Evolutionary conservation across 495 filamentous ascomycete genomes (phyloP).

Genomic region (Xylaria palmicola): DNA sequence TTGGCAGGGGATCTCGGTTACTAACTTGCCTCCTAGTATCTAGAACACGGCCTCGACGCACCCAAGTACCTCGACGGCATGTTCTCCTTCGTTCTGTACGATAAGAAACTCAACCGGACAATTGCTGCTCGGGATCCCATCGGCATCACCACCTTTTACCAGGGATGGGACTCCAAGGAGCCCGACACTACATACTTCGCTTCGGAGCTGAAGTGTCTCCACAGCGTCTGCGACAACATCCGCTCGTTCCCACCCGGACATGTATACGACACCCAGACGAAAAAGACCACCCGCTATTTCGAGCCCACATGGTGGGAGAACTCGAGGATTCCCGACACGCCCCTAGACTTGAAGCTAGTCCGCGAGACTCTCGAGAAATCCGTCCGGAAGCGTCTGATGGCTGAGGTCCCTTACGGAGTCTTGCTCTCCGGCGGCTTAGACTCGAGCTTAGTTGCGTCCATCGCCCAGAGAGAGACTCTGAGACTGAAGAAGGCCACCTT

Average conservation of each 20-base stretch:
- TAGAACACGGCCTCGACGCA: constrained; percentile 87
- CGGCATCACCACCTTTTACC: constrained; percentile 95
- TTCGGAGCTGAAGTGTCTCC: constrained; percentile 91
- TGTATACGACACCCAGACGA: constrained; percentile 88
- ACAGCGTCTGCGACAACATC: constrained; percentile 94
- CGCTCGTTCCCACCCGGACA: constrained; percentile 92
- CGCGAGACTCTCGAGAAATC: constrained; percentile 82
- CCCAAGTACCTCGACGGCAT: constrained; percentile 96
- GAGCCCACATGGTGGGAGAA: constrained; percentile 92
- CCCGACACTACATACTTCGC: constrained; percentile 91
- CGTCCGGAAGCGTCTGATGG: constrained; percentile 96
- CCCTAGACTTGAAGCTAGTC: constrained; percentile 77
- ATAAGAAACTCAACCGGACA: constrained; percentile 85
- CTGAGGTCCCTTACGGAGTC: constrained; percentile 96
- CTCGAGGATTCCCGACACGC: constrained; percentile 68
- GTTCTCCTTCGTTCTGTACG: constrained; percentile 98
- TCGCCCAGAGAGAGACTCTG: constrained; percentile 88
- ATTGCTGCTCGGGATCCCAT: constrained; percentile 95
- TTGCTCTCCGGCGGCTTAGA: constrained; percentile 93
- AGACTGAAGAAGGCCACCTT: constrained; percentile 64
- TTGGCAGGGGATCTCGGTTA: background rate
- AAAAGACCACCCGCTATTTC: constrained; percentile 79
- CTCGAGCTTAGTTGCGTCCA: constrained; percentile 90
- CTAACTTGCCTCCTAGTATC: constrained; percentile 58
- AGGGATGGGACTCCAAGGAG: constrained; percentile 79